Evolutionary conservation across 345 rosid genomes (phyloP).

Genomic region (Lumnitzera littorea): DNA sequence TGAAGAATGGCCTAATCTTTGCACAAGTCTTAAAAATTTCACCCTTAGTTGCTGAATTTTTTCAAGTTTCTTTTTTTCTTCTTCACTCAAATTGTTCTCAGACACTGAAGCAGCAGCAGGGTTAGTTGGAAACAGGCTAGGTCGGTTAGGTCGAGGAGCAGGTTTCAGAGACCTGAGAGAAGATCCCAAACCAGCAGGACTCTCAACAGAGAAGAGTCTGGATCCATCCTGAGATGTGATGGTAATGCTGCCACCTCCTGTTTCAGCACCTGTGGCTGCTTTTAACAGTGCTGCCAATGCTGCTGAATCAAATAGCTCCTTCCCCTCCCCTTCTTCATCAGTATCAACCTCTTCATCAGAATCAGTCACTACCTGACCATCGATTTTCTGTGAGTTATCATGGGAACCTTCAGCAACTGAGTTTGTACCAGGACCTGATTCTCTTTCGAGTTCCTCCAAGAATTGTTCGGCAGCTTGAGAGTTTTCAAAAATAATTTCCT

Average conservation of each 20-base stretch:
- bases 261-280: constrained; percentile 71
- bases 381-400: constrained; percentile 50
- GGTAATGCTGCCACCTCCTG: constrained; percentile 53
- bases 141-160: constrained; percentile 47
- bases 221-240: constrained; percentile 83
- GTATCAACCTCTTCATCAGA: constrained; percentile 87
- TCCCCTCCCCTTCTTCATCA: constrained; percentile 76
- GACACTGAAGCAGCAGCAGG: constrained; percentile 34
- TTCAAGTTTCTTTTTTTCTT: constrained; percentile 74
- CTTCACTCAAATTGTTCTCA: constrained; percentile 66
- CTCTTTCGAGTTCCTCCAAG: constrained; percentile 69
- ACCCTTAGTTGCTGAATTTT: constrained; percentile 67
- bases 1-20: constrained; percentile 61
- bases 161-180: constrained; percentile 64
- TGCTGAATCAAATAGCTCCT: constrained; percentile 80
- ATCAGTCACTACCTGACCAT: constrained; percentile 80
- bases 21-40: constrained; percentile 83
- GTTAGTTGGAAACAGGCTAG: constrained; percentile 48
- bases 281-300: constrained; percentile 88
- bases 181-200: constrained; percentile 90
- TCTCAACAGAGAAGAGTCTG: constrained; percentile 82
- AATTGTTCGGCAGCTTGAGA: constrained; percentile 79
- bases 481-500: constrained; percentile 60
- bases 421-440: constrained; percentile 43
- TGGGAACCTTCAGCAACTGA: constrained; percentile 47